Base-by-base conservation (phyloP, 1,284 basidiomycete species). In the Erythrobasidium hasegawianum region DNA sequence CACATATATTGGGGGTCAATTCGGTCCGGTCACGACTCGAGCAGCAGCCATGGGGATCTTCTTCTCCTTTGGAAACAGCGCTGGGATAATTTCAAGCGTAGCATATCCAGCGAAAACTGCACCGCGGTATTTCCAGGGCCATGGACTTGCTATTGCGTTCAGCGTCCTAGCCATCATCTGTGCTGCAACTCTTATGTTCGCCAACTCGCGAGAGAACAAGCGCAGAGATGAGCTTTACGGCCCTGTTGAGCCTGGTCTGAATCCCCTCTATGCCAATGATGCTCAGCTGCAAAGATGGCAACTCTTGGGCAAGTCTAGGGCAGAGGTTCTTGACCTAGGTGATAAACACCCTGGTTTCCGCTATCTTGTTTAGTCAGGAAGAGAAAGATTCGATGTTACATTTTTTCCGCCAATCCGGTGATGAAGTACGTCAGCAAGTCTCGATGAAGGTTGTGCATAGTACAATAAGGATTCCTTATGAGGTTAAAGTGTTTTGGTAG, bases 11-110 rank as follows among this genome's bases (percentile, higher is more conserved):
- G 79, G 78, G 5, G 77, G 77, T 70, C 79, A 78, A 52, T 78
- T 78, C 71, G 72, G 70, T 52, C 66, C 52, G n/a, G 50, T 61
- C 2, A 53, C 55, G 4, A 20, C 54, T 49, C 73, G 78, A 57
- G 79, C 78, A 13, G 74, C 77, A 2, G 76, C 77, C 2, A 80
- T 81, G 78, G 80, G 80, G 14, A 68, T 81, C 45, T 76, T 80
- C 59, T 81, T 81, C 73, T 77, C 77, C 20, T 71, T 76, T 45
- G 80, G 80, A 54, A 81, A 81, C 29, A 57, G 26, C 27, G 29
- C 38, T 40, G 29, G 20, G 40, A 79, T 81, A 72, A 77, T 79
- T 67, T 72, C 77, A 0, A 77, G 77, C 14, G 75, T 78, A 52
- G 77, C 77, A 1, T 79, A 79, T 73, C 74, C 78, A 18, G 60